Base-by-base conservation (phyloP, 192 early-diverging fungal species). In the Mortierella antarctica region DNA sequence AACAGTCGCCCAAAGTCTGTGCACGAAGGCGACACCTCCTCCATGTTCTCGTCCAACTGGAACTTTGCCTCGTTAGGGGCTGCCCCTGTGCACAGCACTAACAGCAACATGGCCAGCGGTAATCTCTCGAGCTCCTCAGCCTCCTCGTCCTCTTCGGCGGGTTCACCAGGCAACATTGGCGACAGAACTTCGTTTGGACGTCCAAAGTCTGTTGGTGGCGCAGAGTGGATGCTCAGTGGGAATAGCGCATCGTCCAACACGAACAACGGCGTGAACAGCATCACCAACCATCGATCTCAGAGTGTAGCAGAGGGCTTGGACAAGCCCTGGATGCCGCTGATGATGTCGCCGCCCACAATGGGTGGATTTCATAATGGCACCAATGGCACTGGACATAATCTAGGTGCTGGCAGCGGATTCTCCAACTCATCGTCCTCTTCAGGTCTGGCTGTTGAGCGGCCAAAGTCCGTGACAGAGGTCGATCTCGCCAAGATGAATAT, bases 161-260 rank as follows among this genome's bases (percentile, higher is more conserved):
- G 68, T 53, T 74, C 68, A 20, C 81, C 81, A 49, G 71, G 68
- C 57, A 63, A 74, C 17, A 83, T 73, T 60, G 70, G 64, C 5
- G 71, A 77, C 49, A 64, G 75, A 8, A 75, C 70, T 5, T 71
- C 74, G 10, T 76, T 78, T 46, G 82, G 82, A 51, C 70, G 86
- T 39, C 83, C 86, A 41, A 84, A 87, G 46, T 85, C 83, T 20
- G 84, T 85, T 21, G 74, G 85, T 31, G 87, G 86, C 14, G 75
- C 81, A 13, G 87, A 88, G 50, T 77, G 77, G 77, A 71, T 80
- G 64, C 40, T 80, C 54, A 72, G 69, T 13, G 57, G 65, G 31
- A 31, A 31, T 31, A 31, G 31, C 3, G 31, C 31, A 14, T 64
- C 71, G 7, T 65, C 54, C 20, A 55, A 57, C 21, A 47, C 12